A percentile compares a stretch with the other conserved stretches of the same genome.
These are phyloP conservation scores for Solanum hybrid DNA, from an alignment of 305 asterid genomes.

Conservation along the genomic window DNA sequence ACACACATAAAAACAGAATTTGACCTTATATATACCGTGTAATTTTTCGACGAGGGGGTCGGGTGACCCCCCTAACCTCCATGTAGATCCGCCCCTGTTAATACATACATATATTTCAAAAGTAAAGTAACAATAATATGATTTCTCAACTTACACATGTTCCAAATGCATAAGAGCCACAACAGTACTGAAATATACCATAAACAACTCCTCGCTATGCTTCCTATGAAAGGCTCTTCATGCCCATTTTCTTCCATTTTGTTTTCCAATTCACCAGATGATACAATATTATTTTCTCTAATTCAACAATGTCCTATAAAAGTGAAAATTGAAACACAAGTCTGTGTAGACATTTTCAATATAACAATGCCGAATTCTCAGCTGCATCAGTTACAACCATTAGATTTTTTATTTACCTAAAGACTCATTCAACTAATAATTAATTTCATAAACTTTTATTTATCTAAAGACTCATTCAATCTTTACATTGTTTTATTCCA, in stretches of 20 bases:
- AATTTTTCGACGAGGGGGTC: too few species aligned
- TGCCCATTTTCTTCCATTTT: neutral
- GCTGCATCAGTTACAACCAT: neutral
- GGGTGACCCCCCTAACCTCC: too few species aligned
- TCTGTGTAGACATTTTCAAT: too few species aligned
- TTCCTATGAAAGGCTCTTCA: neutral
- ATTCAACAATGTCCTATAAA: neutral
- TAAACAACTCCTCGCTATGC: neutral
- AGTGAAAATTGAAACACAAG: too few species aligned
- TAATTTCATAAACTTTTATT: too few species aligned
- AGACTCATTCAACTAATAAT: too few species aligned
- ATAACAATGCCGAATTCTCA: neutral
- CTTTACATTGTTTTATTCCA: neutral
- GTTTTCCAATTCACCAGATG: neutral
- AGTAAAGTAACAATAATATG: neutral
- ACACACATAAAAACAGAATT: too few species aligned
- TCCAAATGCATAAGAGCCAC: conserved; percentile 21
- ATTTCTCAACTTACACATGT: conserved; percentile 5
- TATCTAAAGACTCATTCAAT: neutral
- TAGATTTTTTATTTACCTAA: too few species aligned
- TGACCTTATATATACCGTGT: too few species aligned
- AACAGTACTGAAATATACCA: conserved; percentile 14
- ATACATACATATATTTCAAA: too few species aligned
- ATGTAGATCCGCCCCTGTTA: too few species aligned
- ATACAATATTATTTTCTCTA: neutral